Base-by-base conservation (phyloP, 768 basidiomycete genomes). In the Boletus reticulatus region DNA sequence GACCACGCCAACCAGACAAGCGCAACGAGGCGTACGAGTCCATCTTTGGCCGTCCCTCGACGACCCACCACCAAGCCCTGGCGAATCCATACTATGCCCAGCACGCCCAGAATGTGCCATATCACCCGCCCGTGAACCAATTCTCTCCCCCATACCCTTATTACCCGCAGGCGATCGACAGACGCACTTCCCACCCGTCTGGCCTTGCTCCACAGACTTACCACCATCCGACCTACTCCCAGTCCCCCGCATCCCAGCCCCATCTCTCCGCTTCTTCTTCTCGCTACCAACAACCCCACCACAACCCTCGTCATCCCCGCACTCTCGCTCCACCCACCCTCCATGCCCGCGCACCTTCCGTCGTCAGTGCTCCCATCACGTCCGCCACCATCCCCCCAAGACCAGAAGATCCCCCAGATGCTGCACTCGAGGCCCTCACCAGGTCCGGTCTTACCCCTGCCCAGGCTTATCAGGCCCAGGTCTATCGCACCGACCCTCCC, bases 21-120 rank as follows among this genome's bases (percentile, higher is more conserved):
- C 87, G 91, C 50, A 76, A 83, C 72, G 82, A 84, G 52, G 91
- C 91, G 44, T 94, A 92, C 76, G 88, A 92, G 72, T 83, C 86
- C 66, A 92, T 94, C 75, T 94, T 94, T 72, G 90, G 90, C 24
- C 81, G 91, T 24, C 87, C 89, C 49, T 82, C 83, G 48, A 73
- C 78, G 44, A 60, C 75, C 32, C 84, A 84, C 69, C 85, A 84
- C 62, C 73, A 74, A 55, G 55, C 63, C 16, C 48, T 32, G 43
- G 52, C 39, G 38, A 31, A 37, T 39, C 52, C 60, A 42, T 57
- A 55, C 63, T 57, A 57, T 45, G 58, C 39, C 8, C 63, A 68
- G 47, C 61, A 59, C 47, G 42, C 47, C 31, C 58, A 62, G 48
- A 55, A 53, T 46, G 52, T 24, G 29, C 46, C 57, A 34, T 61